Percentiles rank a stretch among this genome's conserved stretches.
Evolutionary conservation across 495 filamentous ascomycete genomes (phyloP).

Genomic region (Polyplosphaeria fusca): DNA sequence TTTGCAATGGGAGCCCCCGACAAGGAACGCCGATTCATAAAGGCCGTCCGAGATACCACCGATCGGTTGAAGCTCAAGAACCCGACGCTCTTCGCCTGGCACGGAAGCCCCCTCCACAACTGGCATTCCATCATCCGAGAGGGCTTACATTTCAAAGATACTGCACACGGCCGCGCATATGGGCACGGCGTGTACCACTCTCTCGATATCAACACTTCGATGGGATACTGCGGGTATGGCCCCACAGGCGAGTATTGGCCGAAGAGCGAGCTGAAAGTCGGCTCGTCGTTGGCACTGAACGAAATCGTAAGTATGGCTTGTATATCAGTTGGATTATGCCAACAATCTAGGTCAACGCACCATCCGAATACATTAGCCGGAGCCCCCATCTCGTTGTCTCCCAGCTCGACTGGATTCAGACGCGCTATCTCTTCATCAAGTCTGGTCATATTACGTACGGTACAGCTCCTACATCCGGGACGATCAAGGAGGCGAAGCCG

Average conservation of each 20-base stretch:
- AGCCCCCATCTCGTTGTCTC: slow-evolving; percentile 68
- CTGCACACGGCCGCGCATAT: slow-evolving; percentile 62
- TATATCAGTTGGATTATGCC: too few species aligned
- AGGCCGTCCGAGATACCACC: slow-evolving; percentile 54
- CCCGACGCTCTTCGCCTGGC: slow-evolving; percentile 80
- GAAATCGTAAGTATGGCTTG: too few species aligned
- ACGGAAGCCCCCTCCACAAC: slow-evolving; percentile 71
- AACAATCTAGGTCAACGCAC: too few species aligned
- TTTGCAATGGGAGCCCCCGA: slow-evolving; percentile 88
- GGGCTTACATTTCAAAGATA: slow-evolving; percentile 69
- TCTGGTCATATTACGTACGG: background rate
- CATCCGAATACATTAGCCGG: slow-evolving; percentile 55
- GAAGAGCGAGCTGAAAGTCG: slow-evolving; percentile 58
- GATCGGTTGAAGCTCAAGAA: slow-evolving; percentile 43
- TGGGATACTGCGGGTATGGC: slow-evolving; percentile 48
- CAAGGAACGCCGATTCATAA: slow-evolving; percentile 78
- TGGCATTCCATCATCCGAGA: slow-evolving; percentile 90
- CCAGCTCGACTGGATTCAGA: slow-evolving; percentile 85
- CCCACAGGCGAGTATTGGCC: slow-evolving; percentile 55
- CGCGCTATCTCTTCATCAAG: slow-evolving; percentile 78
- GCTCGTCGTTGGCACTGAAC: slow-evolving; percentile 68
- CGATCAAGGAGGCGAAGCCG: slow-evolving; percentile 34
- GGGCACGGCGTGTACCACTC: slow-evolving; percentile 85
- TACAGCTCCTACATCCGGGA: background rate
- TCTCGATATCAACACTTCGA: slow-evolving; percentile 54